These are phyloP conservation scores for Gossypium australe DNA, from an alignment of 345 rosid genomes.

Conservation along the genomic window DNA sequence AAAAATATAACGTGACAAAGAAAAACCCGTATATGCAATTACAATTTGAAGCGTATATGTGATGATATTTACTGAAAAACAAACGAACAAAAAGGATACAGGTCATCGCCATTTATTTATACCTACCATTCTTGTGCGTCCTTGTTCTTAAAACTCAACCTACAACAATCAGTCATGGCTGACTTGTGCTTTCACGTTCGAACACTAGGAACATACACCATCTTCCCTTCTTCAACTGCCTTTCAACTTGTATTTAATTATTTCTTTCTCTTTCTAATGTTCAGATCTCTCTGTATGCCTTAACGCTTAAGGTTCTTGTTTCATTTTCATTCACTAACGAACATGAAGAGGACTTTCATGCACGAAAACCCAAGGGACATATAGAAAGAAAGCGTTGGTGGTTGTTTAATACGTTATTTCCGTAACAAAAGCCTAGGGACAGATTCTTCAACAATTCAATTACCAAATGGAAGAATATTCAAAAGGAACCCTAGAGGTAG, in stretches of 20 bases:
- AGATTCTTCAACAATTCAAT: constrained; percentile 2
- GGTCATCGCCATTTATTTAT: neutral
- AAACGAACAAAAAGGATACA: neutral
- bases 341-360: neutral
- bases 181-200: neutral
- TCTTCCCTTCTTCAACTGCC: constrained; percentile 8
- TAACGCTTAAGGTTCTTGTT: neutral
- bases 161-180: constrained; percentile 9
- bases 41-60: too few relatives aligned
- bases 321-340: neutral
- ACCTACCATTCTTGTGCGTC: neutral
- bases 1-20: too few relatives aligned
- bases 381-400: neutral
- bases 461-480: constrained; percentile 25
- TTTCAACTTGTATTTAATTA: neutral
- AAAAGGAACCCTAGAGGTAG: constrained; percentile 19
- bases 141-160: neutral
- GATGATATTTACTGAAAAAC: too few relatives aligned
- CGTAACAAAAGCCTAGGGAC: constrained; percentile 1
- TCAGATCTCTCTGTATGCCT: neutral
- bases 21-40: too few relatives aligned
- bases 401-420: neutral
- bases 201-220: neutral
- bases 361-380: neutral
- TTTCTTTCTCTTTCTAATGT: neutral